Evolutionary conservation across 2,329 filamentous ascomycete species (phyloP).

Genomic region (Rhytidhysteron rufulum): DNA sequence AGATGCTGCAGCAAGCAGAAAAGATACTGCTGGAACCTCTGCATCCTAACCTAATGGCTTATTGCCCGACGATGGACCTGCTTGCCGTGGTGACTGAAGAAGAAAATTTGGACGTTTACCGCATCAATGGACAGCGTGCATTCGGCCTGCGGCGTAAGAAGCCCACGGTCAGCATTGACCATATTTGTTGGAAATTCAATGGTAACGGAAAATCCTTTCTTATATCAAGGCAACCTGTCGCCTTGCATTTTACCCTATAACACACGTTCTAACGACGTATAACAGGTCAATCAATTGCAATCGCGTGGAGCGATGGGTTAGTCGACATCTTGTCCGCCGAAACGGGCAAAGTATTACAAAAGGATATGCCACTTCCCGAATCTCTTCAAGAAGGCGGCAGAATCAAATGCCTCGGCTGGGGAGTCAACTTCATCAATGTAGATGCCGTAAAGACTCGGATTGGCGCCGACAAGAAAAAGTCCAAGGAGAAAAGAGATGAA

Average conservation of each 20-base stretch:
- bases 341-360: slow-evolving; percentile 75
- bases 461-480: slow-evolving; percentile 13
- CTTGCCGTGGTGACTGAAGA: slow-evolving; percentile 68
- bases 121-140: slow-evolving; percentile 70
- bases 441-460: slow-evolving; percentile 41
- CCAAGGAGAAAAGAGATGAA: slow-evolving; percentile 8
- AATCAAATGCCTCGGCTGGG: slow-evolving; percentile 52
- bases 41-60: slow-evolving; percentile 59
- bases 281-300: slow-evolving; percentile 69
- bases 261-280: slow-evolving; percentile 1
- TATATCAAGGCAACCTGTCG: slow-evolving; percentile 1
- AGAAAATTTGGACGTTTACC: slow-evolving; percentile 69
- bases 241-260: not conserved
- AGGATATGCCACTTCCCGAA: slow-evolving; percentile 33
- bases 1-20: slow-evolving; percentile 36
- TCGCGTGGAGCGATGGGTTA: slow-evolving; percentile 78
- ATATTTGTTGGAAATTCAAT: slow-evolving; percentile 46
- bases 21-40: slow-evolving; percentile 46
- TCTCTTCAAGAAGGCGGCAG: slow-evolving; percentile 1
- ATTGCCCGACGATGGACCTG: slow-evolving; percentile 83
- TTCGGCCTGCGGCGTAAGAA: slow-evolving; percentile 49
- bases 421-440: slow-evolving; percentile 52
- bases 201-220: slow-evolving; percentile 17
- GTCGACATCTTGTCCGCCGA: slow-evolving; percentile 75
- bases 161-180: slow-evolving; percentile 29